Evolutionary conservation across 192 early-diverging fungal species (phyloP).

Genomic region (Dissophora ornata): DNA sequence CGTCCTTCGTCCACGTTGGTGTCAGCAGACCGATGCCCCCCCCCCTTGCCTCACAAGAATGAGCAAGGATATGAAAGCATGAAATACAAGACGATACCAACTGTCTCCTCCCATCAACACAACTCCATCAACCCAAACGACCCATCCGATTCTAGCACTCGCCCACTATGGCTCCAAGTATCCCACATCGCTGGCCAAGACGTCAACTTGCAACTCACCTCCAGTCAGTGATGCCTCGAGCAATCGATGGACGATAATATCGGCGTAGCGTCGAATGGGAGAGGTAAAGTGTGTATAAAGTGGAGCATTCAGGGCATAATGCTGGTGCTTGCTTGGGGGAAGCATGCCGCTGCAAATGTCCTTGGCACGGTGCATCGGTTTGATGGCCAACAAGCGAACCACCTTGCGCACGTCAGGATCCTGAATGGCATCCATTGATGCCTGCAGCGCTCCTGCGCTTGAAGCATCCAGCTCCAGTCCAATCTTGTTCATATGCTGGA

Average conservation of each 20-base stretch:
- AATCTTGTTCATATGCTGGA: slow-evolving; percentile 74
- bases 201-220: slow-evolving; percentile 50
- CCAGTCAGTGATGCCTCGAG: slow-evolving; percentile 73
- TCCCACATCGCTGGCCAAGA: slow-evolving; percentile 16
- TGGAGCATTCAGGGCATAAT: slow-evolving; percentile 90
- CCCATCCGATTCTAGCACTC: background rate
- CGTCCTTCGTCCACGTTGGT: too few relatives aligned
- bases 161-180: slow-evolving; percentile 20
- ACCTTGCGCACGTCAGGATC: slow-evolving; percentile 73
- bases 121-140: background rate
- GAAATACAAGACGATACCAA: background rate
- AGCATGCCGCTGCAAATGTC: slow-evolving; percentile 96
- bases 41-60: background rate
- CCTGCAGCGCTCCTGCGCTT: slow-evolving; percentile 65
- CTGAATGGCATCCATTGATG: slow-evolving; percentile 70
- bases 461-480: slow-evolving; percentile 83
- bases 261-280: slow-evolving; percentile 95
- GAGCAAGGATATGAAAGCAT: background rate
- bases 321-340: slow-evolving; percentile 76
- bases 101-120: too few relatives aligned
- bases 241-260: slow-evolving; percentile 94
- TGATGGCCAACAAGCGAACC: slow-evolving; percentile 83
- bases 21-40: too few relatives aligned
- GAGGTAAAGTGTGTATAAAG: slow-evolving; percentile 99
- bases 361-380: slow-evolving; percentile 96